phyloP scores from a whole-genome alignment of 2,329 filamentous ascomycete genomes.

The Shiraia bambusicola region DNA sequence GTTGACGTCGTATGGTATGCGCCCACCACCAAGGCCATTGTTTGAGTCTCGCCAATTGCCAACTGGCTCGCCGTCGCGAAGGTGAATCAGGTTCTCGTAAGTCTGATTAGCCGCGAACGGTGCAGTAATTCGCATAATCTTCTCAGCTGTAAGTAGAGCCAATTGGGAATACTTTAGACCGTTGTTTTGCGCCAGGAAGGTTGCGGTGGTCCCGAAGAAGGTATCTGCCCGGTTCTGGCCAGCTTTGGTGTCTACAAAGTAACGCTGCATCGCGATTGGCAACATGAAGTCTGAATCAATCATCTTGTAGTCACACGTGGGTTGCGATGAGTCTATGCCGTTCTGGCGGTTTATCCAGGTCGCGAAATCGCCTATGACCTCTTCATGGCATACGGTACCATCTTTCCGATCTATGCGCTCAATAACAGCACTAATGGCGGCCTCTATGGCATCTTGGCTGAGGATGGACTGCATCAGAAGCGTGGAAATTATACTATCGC shows the following conservation, averaged over 20 bases:
- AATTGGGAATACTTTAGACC: constrained; percentile 58
- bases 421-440: constrained; percentile 61
- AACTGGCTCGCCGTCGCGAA: constrained; percentile 57
- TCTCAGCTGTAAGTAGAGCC: constrained; percentile 55
- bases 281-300: constrained; percentile 65
- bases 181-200: constrained; percentile 53
- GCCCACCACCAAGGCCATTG: constrained; percentile 61
- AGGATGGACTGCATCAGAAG: constrained; percentile 61
- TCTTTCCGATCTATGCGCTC: constrained; percentile 63
- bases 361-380: constrained; percentile 66
- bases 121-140: constrained; percentile 59
- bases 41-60: constrained; percentile 66
- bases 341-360: constrained; percentile 60
- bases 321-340: constrained; percentile 55
- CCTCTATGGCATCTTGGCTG: constrained; percentile 60
- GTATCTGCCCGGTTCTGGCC: constrained; percentile 43
- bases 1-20: constrained; percentile 67
- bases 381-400: constrained; percentile 65
- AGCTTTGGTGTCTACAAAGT: constrained; percentile 54
- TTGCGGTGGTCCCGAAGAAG: constrained; percentile 50
- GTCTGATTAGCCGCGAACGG: constrained; percentile 57
- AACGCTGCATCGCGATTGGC: constrained; percentile 59
- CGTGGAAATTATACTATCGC: constrained; percentile 64
- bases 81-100: constrained; percentile 58
- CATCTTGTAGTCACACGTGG: constrained; percentile 62